Evolutionary conservation across 306 rosid genomes (phyloP), one percentile per base, ranked within the genome.

Genomic region (Prunus mume): DNA sequence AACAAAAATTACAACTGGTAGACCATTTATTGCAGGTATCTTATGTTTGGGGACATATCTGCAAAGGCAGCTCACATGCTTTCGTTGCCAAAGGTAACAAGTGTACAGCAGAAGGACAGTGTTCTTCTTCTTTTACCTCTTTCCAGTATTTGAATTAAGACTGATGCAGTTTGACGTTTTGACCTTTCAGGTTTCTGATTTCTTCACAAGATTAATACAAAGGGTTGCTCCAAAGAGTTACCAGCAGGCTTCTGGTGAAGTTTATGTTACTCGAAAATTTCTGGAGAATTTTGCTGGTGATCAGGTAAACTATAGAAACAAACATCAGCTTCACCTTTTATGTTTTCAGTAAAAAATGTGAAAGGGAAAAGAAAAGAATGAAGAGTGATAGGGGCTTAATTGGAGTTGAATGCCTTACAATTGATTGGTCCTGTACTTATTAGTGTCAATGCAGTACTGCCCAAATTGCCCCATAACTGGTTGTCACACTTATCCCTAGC

Each of bases 171-270:
- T 64, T 17, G 27, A 52, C 45, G 17, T 55, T 14, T 7, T 18
- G 27, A 24, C 56, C 30, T 72, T 66, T 75, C 87, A 95, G 98
- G 97, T 95, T 81, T 75, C 92, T 15, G 89, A 95, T 85, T 95
- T 90, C 89, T 95, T 95, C 80, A 80, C 96, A 20, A 95, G 92
- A 87, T 79, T 95, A 78, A 89, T 95, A 78, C 97, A 95, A 74
- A 88, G 98, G 83, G 98, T 95, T 84, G 86, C 93, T 84, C 98
- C 98, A 43, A 95, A 95, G 88, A 95, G 98, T 87, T 95, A 95
- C 84, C 89, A 88, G 30, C 98, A 95, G 87, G 98, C 98, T 83
- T 69, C 9, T 47, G 96, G 30, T 20, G 98, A 95, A 88, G 98
- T 95, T 61, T 84, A 81, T 54, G 98, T 95, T 65, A 92, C 98